Conservation (phyloP, 805 yeast species). For the Suhomyces emberorum region DNA sequence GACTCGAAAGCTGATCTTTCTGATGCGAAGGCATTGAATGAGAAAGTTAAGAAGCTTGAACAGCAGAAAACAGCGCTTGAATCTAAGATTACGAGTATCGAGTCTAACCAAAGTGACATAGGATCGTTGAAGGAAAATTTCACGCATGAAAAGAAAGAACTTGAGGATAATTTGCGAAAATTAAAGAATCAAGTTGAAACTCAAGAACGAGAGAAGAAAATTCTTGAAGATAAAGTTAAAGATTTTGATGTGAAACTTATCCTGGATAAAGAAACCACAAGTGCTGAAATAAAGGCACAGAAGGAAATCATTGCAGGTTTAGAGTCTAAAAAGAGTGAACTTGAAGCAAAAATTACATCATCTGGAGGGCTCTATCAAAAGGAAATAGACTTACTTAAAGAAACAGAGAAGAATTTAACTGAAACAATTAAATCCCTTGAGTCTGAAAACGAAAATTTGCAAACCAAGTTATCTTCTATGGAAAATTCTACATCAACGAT, state of each 20-base stretch:
- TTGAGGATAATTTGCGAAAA: neutral
- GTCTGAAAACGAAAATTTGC: neutral
- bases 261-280: neutral
- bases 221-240: neutral
- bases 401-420: neutral
- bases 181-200: slow-evolving; percentile 2
- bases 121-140: neutral
- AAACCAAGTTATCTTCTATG: neutral
- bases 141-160: neutral
- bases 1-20: neutral
- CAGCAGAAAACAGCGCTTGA: neutral
- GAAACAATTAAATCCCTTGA: neutral
- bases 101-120: neutral
- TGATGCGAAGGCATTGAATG: neutral
- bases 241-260: neutral
- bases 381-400: neutral
- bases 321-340: neutral
- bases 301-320: slow-evolving; percentile 11
- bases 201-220: neutral
- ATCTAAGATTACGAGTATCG: neutral
- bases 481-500: too few species aligned
- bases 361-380: neutral
- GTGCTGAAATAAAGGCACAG: slow-evolving; percentile 2
- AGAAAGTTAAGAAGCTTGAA: neutral
- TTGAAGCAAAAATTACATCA: neutral